Evolutionary conservation across 306 rosid genomes (phyloP), one percentile per base, ranked within the genome.

Genomic region (Acacia confusa): DNA sequence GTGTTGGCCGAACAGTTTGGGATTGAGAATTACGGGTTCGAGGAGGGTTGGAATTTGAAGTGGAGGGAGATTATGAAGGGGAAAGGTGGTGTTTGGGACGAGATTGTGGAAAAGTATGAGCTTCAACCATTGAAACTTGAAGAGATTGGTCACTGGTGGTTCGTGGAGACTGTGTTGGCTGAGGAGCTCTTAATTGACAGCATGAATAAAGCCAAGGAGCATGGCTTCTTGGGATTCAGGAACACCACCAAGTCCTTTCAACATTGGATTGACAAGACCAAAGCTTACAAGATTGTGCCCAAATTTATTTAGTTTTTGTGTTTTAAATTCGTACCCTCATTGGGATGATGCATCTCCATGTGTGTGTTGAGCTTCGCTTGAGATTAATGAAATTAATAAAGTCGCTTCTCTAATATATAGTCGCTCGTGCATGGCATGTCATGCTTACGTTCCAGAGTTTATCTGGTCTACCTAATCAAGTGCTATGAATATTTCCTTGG

Each of bases 151-250:
- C 74, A 64, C 0, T 92, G 90, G 93, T 89, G 91, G 91, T 70
- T 87, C 81, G 84, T 57, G 3, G 97, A 88, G 78, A 0, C 10
- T 7, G 0, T 40, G 0, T 60, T 92, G 44, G 81, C 81, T 57
- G 41, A 2, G 70, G 87, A 79, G 2, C 48, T 32, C 0, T 4
- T 17, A 55, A 34, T 89, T 50, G 88, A 82, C 38, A 81, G 57
- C 45, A 87, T 92, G 94, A 92, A 89, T 81, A 92, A 92, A 82
- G 86, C 92, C 1, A 91, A 88, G 32, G 90, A 91, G 41, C 92
- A 91, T 80, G 94, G 94, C 0, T 92, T 91, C 68, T 75, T 86
- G 19, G 95, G 97, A 7, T 93, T 91, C 67, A 87, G 97, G 75
- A 90, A 91, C 87, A 87, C 92, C 19, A 78, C 74, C 76, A 83